phyloP scores from a whole-genome alignment of 306 rosid genomes.

The Vachellia pachyceras region DNA sequence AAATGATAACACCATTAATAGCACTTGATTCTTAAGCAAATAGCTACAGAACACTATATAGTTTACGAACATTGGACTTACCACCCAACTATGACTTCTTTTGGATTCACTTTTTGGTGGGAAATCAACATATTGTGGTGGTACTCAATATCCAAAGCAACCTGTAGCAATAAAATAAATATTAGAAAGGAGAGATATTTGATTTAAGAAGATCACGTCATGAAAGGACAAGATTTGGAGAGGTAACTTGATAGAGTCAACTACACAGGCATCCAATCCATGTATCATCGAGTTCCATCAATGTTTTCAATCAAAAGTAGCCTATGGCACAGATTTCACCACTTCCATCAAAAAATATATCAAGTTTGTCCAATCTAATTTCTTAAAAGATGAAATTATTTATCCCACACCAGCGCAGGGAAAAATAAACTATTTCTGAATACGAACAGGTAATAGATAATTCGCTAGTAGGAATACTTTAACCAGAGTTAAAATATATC shows the following conservation, averaged over 20 bases:
- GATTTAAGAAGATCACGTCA: too few species aligned
- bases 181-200: neutral
- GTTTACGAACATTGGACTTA: constrained; percentile 38
- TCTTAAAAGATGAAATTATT: constrained; percentile 1
- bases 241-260: neutral
- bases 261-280: neutral
- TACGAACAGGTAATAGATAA: neutral
- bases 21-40: neutral
- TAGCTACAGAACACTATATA: neutral
- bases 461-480: neutral
- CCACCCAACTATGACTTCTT: constrained; percentile 98
- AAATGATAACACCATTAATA: too few species aligned
- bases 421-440: neutral
- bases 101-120: constrained; percentile 94
- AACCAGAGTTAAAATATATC: neutral
- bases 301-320: constrained; percentile 1
- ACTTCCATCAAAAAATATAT: neutral
- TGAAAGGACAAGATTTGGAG: neutral
- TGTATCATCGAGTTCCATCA: neutral
- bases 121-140: constrained; percentile 88
- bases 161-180: constrained; percentile 47
- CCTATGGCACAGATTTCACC: neutral
- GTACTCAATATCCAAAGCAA: constrained; percentile 94
- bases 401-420: neutral
- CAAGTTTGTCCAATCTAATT: neutral